These are phyloP conservation scores for Neoscytalidium dimidiatum DNA, from an alignment of 2,329 filamentous ascomycete genomes.

Conservation along the genomic window DNA sequence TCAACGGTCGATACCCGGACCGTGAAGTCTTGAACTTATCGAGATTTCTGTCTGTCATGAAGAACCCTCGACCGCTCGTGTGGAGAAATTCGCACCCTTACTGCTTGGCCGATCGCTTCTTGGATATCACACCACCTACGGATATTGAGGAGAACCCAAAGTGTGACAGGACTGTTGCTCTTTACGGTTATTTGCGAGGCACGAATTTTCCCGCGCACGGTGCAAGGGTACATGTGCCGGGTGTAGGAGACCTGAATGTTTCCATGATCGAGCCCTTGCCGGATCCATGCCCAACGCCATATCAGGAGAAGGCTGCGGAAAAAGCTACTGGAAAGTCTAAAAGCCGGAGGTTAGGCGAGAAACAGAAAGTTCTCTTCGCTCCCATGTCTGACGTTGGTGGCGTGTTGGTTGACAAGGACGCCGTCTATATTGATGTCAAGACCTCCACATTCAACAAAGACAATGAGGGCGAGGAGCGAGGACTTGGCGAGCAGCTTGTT, in stretches of 20 bases:
- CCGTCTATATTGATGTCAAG: conserved; percentile 82
- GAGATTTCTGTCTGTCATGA: conserved; percentile 97
- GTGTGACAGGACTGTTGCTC: conserved; percentile 85
- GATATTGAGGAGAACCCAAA: conserved; percentile 85
- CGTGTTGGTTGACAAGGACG: conserved; percentile 93
- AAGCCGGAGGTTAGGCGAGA: conserved; percentile 82
- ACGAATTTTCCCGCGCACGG: conserved; percentile 89
- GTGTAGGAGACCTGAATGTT: conserved; percentile 85
- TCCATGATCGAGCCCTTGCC: conserved; percentile 82
- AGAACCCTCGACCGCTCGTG: conserved; percentile 92
- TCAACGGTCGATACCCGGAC: conserved; percentile 95
- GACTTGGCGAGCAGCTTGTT: conserved; percentile 94
- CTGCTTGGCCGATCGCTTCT: conserved; percentile 86
- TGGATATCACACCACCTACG: conserved; percentile 92
- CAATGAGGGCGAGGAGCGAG: conserved; percentile 65
- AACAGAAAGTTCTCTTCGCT: conserved; percentile 93
- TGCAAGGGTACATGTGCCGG: conserved; percentile 88
- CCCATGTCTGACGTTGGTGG: conserved; percentile 98
- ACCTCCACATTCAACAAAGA: conserved; percentile 71
- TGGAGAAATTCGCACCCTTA: conserved; percentile 98
- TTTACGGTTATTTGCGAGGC: conserved; percentile 92
- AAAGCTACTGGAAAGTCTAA: conserved; percentile 82
- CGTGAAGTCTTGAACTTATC: conserved; percentile 95
- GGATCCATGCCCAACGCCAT: conserved; percentile 93
- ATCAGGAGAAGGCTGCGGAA: conserved; percentile 82